phyloP scores from a whole-genome alignment of 495 filamentous ascomycete species.

The Neurospora sp. region DNA sequence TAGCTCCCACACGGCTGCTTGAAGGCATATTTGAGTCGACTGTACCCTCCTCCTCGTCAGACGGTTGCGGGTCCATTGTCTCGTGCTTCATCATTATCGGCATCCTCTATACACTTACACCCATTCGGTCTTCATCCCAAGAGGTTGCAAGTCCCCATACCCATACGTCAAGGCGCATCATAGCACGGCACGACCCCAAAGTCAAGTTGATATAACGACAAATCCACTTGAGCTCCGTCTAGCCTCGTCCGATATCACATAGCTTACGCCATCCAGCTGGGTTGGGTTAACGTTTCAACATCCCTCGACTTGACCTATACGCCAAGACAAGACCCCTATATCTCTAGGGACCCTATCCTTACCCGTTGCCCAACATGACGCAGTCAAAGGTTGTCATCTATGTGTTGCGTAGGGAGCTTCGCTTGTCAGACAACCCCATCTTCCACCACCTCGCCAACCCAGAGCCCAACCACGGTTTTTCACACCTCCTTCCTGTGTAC shows the following conservation, averaged over 20 bases:
- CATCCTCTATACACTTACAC: neutral
- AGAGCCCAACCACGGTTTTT: slow-evolving; percentile 37
- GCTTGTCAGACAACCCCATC: slow-evolving; percentile 58
- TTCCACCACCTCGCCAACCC: slow-evolving; percentile 42
- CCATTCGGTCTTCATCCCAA: neutral
- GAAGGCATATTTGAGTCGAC: neutral
- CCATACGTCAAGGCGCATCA: neutral
- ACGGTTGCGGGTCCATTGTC: neutral
- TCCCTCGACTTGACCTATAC: neutral
- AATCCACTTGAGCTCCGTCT: neutral
- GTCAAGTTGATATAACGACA: neutral
- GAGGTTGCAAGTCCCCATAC: neutral
- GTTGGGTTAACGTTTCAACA: neutral
- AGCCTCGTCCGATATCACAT: neutral
- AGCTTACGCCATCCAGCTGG: neutral
- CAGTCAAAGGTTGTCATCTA: slow-evolving; percentile 45
- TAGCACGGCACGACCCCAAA: neutral
- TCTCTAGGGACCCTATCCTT: neutral
- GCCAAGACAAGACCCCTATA: neutral
- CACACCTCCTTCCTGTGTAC: slow-evolving; percentile 57
- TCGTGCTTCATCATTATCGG: neutral
- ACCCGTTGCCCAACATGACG: slow-evolving; percentile 18
- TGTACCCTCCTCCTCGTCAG: neutral
- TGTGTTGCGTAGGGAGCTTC: slow-evolving; percentile 55
- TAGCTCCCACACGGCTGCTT: neutral